Conservation (phyloP, 2,329 filamentous ascomycete genomes). For the Xylaria sp. region DNA sequence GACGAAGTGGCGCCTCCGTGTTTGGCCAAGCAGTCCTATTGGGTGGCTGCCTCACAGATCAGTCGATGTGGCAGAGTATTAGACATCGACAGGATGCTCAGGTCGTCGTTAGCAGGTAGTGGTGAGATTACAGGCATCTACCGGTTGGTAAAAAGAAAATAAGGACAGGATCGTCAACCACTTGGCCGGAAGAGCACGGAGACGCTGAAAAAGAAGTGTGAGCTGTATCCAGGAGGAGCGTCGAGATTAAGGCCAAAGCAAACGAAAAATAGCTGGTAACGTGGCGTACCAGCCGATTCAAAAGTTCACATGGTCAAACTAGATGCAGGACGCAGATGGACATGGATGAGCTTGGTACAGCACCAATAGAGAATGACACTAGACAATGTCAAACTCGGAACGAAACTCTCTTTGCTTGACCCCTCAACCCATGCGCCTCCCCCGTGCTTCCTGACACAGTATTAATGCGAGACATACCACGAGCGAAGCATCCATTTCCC, state of each 20-base stretch:
- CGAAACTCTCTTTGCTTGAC: slow-evolving; percentile 37
- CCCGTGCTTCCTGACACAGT: slow-evolving; percentile 27
- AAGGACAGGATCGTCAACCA: slow-evolving; percentile 24
- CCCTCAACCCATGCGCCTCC: slow-evolving; percentile 31
- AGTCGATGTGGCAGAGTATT: slow-evolving; percentile 22
- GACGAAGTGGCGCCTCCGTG: slow-evolving; percentile 19
- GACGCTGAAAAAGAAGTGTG: slow-evolving; percentile 18
- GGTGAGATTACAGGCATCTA: slow-evolving; percentile 13
- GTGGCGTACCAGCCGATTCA: slow-evolving; percentile 19
- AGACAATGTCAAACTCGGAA: slow-evolving; percentile 36
- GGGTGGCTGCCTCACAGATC: slow-evolving; percentile 19
- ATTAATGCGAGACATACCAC: not conserved
- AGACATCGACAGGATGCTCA: slow-evolving; percentile 23
- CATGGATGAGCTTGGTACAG: slow-evolving; percentile 36
- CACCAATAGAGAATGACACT: slow-evolving; percentile 33
- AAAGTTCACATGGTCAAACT: slow-evolving; percentile 34
- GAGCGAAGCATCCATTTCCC: not conserved
- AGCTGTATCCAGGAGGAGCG: slow-evolving; percentile 3
- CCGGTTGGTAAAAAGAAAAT: slow-evolving; percentile 22
- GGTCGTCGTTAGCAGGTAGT: slow-evolving; percentile 19
- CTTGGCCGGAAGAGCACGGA: slow-evolving; percentile 24
- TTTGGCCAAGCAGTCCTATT: slow-evolving; percentile 17
- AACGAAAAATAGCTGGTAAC: slow-evolving; percentile 26
- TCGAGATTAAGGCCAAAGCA: slow-evolving; percentile 20
- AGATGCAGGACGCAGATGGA: slow-evolving; percentile 32